These are phyloP conservation scores for Naumovozyma baii DNA, from an alignment of 805 yeast species.

Conservation along the genomic window DNA sequence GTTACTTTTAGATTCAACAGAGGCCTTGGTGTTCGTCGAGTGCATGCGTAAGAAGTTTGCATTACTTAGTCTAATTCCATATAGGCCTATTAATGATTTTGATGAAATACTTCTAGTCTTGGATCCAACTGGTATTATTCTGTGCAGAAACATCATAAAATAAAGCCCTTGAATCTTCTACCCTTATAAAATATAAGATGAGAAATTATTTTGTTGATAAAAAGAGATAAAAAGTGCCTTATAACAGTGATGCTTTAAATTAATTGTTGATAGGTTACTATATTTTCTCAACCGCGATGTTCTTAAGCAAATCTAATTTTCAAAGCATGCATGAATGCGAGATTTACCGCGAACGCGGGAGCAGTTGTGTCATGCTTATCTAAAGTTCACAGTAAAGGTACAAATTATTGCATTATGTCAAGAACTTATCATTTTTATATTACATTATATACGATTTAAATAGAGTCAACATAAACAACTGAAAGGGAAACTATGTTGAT, in stretches of 20 bases:
- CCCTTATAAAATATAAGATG: background rate
- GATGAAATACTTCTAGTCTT: background rate
- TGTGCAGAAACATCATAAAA: background rate
- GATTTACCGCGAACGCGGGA: no score
- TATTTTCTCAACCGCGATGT: background rate
- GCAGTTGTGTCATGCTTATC: no score
- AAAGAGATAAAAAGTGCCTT: no score
- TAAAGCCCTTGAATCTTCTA: no score
- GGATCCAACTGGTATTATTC: background rate
- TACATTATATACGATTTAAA: background rate
- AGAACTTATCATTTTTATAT: background rate
- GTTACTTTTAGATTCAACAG: background rate
- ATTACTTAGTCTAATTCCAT: background rate
- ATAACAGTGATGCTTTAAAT: no score
- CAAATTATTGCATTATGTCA: no score
- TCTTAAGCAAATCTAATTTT: no score
- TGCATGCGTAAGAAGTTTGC: background rate
- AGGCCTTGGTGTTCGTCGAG: background rate
- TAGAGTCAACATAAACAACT: background rate
- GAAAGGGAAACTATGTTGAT: background rate
- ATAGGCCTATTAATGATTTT: background rate
- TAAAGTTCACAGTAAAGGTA: no score
- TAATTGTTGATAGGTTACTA: background rate
- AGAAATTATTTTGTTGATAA: no score
- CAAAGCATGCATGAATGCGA: no score